Conservation (phyloP, 208 protist genomes). For the Leishmania turanica region DNA sequence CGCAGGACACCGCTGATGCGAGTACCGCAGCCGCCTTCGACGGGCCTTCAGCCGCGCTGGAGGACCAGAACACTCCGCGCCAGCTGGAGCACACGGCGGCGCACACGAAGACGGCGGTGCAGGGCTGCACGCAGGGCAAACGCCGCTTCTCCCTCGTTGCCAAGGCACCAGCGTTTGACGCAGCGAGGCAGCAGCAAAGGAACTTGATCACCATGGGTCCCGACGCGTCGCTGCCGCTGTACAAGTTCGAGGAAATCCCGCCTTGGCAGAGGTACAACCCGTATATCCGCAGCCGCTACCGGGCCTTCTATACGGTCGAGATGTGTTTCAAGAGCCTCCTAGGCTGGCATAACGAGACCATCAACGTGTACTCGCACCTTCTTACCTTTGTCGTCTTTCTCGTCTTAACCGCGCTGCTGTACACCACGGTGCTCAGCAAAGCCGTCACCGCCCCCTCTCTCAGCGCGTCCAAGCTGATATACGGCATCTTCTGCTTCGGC, state of each 20-base stretch:
- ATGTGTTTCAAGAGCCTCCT: conserved; percentile 71
- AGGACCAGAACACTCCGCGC: background rate
- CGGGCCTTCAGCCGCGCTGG: background rate
- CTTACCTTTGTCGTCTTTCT: conserved; percentile 70
- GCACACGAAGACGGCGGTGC: background rate
- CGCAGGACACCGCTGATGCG: background rate
- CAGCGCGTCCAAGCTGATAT: conserved; percentile 44
- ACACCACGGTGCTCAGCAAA: conserved; percentile 38
- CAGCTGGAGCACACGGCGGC: background rate
- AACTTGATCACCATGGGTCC: conserved; percentile 9
- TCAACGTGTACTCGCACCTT: conserved; percentile 86
- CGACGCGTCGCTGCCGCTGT: conserved; percentile 42
- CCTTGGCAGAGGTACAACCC: conserved; percentile 54
- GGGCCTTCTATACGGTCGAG: conserved; percentile 62
- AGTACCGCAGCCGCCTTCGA: background rate
- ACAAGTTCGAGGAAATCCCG: conserved; percentile 48
- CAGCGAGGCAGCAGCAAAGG: conserved; percentile 10
- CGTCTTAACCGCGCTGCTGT: conserved; percentile 52
- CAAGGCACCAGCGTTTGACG: conserved; percentile 20
- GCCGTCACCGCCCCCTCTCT: conserved; percentile 22
- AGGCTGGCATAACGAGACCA: conserved; percentile 86
- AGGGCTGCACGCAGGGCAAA: background rate
- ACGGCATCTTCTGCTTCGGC: conserved; percentile 72
- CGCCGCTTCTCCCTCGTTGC: conserved; percentile 14
- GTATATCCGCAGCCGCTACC: conserved; percentile 67